Conservation (phyloP, 1,139 yeast species). For the Suhomyces terraborum region DNA sequence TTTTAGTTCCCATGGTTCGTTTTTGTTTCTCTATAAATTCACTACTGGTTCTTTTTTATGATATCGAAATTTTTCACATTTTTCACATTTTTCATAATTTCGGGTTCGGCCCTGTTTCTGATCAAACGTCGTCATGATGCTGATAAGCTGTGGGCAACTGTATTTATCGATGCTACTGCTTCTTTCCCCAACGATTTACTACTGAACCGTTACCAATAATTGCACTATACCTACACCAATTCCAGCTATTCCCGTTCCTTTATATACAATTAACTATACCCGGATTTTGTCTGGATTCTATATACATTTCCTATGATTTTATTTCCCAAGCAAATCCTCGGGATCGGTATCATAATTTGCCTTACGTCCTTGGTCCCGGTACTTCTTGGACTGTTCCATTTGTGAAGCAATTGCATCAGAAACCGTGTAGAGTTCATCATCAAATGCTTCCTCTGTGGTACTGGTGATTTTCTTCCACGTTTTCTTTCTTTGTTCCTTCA, state of each 20-base stretch:
- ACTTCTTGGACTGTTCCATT: conserved; percentile 37
- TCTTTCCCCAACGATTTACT: too few species aligned
- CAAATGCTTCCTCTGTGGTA: conserved; percentile 35
- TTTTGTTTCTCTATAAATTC: too few species aligned
- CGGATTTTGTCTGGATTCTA: neutral
- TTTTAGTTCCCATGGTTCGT: too few species aligned
- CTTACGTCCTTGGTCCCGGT: conserved; percentile 35
- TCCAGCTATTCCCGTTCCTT: neutral
- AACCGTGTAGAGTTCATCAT: conserved; percentile 33
- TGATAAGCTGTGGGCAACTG: too few species aligned
- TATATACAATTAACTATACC: neutral
- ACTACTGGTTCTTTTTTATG: too few species aligned
- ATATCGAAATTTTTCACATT: neutral
- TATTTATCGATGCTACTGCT: too few species aligned
- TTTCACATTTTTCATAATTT: neutral
- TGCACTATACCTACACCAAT: too few species aligned
- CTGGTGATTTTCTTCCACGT: conserved; percentile 43
- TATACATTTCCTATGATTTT: neutral
- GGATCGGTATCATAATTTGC: conserved; percentile 31
- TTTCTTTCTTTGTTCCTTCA: conserved; percentile 46
- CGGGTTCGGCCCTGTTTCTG: too few species aligned
- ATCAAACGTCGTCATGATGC: too few species aligned
- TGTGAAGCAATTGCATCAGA: conserved; percentile 41
- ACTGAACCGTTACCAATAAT: too few species aligned
- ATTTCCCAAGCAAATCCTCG: conserved; percentile 23